phyloP scores from a whole-genome alignment of 2,329 filamentous ascomycete species.

The Pezizomycotina sp. region DNA sequence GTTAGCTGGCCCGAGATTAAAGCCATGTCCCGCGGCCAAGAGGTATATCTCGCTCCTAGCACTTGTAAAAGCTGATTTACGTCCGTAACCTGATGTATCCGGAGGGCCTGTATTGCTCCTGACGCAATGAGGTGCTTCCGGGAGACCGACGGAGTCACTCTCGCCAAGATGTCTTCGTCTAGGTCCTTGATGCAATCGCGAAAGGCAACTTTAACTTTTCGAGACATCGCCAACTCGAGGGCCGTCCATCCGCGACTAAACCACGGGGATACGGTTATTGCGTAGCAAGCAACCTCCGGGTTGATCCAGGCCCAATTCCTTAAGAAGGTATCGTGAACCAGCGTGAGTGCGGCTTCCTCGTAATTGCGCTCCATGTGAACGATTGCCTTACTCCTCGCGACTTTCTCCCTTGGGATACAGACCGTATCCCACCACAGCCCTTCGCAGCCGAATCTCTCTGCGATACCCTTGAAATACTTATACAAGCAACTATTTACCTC shows the following conservation, averaged over 20 bases:
- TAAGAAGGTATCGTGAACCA: slow-evolving; percentile 21
- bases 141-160: no score
- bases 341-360: slow-evolving; percentile 18
- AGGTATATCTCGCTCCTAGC: slow-evolving; percentile 20
- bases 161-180: slow-evolving; percentile 2
- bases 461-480: slow-evolving; percentile 20
- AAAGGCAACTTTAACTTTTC: slow-evolving; percentile 12
- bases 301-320: no score
- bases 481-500: slow-evolving; percentile 24
- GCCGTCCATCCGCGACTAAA: slow-evolving; percentile 24
- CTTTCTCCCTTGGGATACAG: slow-evolving; percentile 21
- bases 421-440: slow-evolving; percentile 26
- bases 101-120: neutral
- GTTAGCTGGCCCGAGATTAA: slow-evolving; percentile 20
- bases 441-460: slow-evolving; percentile 11
- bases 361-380: slow-evolving; percentile 25
- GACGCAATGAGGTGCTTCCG: no score
- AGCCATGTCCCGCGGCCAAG: slow-evolving; percentile 20
- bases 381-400: slow-evolving; percentile 14
- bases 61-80: slow-evolving; percentile 19
- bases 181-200: slow-evolving; percentile 1
- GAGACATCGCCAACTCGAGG: slow-evolving; percentile 18
- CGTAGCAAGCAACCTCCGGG: slow-evolving; percentile 17
- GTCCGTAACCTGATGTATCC: no score
- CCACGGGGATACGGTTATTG: slow-evolving; percentile 22